phyloP scores from a whole-genome alignment of 176 grass and related monocot species.

The Alopecurus myosuroides region DNA sequence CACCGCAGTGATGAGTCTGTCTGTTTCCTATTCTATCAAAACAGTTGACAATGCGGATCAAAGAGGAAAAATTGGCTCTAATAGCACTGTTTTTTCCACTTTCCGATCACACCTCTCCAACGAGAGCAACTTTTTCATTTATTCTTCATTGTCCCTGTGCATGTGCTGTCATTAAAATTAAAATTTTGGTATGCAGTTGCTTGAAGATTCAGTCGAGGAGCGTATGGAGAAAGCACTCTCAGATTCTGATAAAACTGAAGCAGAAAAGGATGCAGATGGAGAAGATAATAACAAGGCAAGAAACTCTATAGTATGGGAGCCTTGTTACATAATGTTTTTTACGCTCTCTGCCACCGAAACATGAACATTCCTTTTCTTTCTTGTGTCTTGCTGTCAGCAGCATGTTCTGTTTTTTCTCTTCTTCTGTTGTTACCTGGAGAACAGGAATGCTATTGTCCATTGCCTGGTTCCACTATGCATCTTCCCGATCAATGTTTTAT shows the following conservation, averaged over 20 bases:
- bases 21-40: slow-evolving; percentile 5
- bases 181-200: slow-evolving; percentile 59
- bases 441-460: slow-evolving; percentile 3
- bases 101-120: background rate
- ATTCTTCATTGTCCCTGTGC: background rate
- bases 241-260: slow-evolving; percentile 88
- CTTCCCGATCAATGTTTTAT: background rate
- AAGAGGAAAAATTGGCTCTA: background rate
- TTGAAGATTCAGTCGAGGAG: slow-evolving; percentile 97
- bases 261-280: slow-evolving; percentile 75
- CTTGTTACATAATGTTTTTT: slow-evolving; percentile 9
- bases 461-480: slow-evolving; percentile 17
- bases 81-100: background rate
- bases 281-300: slow-evolving; percentile 88
- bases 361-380: background rate
- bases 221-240: slow-evolving; percentile 67
- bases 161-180: slow-evolving; percentile 10
- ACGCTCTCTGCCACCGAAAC: background rate
- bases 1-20: background rate
- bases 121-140: background rate
- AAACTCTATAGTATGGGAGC: background rate
- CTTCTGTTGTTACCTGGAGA: background rate
- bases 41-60: background rate
- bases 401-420: background rate
- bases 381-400: background rate